Evolutionary conservation across 805 yeast species (phyloP).

Genomic region (Diddensiella caesifluorescens): DNA sequence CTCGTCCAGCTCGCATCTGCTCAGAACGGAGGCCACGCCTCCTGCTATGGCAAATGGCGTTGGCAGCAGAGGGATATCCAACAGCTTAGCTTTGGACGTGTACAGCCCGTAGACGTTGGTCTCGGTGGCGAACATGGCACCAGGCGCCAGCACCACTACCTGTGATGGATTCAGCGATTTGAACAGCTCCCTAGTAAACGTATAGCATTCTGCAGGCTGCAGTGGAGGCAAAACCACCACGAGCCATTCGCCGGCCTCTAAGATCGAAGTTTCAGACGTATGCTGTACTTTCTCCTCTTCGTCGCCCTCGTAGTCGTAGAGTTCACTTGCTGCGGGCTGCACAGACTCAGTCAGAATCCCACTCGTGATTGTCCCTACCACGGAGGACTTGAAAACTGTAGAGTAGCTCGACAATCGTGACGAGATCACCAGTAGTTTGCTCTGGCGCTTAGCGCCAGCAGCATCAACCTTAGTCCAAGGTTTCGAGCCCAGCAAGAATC

Average conservation of each 20-base stretch:
- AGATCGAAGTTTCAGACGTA: slow-evolving; percentile 2
- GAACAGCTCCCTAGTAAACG: slow-evolving; percentile 15
- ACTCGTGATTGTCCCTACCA: slow-evolving; percentile 6
- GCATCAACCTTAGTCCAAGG: slow-evolving; percentile 17
- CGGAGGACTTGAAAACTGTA: no score
- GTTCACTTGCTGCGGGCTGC: slow-evolving; percentile 4
- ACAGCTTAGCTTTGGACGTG: slow-evolving; percentile 6
- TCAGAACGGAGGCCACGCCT: slow-evolving; percentile 28
- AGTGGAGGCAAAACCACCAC: slow-evolving; percentile 14
- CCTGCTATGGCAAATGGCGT: slow-evolving; percentile 33
- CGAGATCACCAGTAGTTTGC: slow-evolving; percentile 14
- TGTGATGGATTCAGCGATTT: slow-evolving; percentile 10
- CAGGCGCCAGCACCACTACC: slow-evolving; percentile 14
- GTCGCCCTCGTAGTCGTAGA: slow-evolving; percentile 15
- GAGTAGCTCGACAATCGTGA: slow-evolving; percentile 17
- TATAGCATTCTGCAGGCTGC: slow-evolving; percentile 17
- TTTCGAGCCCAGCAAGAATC: slow-evolving; percentile 8
- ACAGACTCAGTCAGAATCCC: neutral
- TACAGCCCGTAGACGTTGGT: slow-evolving; percentile 13
- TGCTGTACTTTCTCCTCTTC: slow-evolving; percentile 7
- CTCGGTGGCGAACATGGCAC: slow-evolving; percentile 14
- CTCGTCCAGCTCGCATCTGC: slow-evolving; percentile 22
- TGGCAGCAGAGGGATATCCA: slow-evolving; percentile 18
- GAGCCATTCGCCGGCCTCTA: slow-evolving; percentile 2
- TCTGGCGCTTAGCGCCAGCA: no score